Conservation (phyloP, 2,329 filamentous ascomycete species). For the Pseudogymnoascus sp. region DNA sequence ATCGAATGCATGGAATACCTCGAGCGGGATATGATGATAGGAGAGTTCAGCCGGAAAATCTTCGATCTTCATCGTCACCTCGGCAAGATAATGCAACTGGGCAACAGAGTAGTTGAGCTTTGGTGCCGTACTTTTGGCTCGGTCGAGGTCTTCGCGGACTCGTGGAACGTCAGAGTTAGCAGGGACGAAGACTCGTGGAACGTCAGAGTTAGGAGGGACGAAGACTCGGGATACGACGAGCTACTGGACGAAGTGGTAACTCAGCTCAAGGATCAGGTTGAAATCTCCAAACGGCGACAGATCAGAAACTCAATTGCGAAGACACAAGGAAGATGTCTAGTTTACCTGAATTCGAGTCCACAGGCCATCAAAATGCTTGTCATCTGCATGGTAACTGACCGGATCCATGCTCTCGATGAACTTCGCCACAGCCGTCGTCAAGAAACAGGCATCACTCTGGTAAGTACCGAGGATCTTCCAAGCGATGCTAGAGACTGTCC, state of each 20-base stretch:
- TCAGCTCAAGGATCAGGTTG: conserved; percentile 13
- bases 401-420: conserved; percentile 14
- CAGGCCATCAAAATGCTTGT: conserved; percentile 18
- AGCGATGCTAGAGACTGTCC: conserved; percentile 14
- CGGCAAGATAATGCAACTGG: background rate
- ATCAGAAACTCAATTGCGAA: conserved; percentile 11
- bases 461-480: conserved; percentile 10
- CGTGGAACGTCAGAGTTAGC: conserved; percentile 8
- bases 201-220: conserved; percentile 10
- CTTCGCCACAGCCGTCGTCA: conserved; percentile 6
- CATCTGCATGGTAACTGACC: conserved; percentile 20
- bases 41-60: background rate
- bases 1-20: background rate
- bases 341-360: background rate
- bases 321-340: conserved; percentile 10
- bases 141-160: background rate
- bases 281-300: conserved; percentile 1
- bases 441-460: conserved; percentile 10
- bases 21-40: conserved; percentile 1
- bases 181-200: conserved; percentile 9
- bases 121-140: background rate
- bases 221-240: conserved; percentile 11
- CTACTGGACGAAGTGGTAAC: conserved; percentile 14
- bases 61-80: background rate
- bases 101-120: conserved; percentile 2